phyloP scores from a whole-genome alignment of 805 yeast species.

The Spathaspora hagerdaliae region DNA sequence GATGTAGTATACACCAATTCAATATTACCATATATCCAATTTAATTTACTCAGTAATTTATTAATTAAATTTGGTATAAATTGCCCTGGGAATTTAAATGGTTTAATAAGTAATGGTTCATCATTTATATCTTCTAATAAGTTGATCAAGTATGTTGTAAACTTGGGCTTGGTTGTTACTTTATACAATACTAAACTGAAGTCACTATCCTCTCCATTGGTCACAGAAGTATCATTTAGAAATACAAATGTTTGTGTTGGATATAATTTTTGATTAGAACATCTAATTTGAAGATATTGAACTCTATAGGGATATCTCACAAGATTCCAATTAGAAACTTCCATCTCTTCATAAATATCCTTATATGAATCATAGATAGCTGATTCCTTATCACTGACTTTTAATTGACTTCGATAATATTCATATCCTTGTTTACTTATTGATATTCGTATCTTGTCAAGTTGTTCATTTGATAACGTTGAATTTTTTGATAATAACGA shows the following conservation, averaged over 20 bases:
- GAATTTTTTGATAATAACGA: slow-evolving; percentile 3
- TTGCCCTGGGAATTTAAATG: slow-evolving; percentile 1
- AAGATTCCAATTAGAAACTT: slow-evolving; percentile 2
- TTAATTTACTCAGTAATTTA: slow-evolving; percentile 3
- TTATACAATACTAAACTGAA: slow-evolving; percentile 3
- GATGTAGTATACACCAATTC: slow-evolving; percentile 3
- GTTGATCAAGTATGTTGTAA: slow-evolving; percentile 3
- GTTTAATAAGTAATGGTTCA: slow-evolving; percentile 7
- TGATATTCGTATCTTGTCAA: slow-evolving; percentile 6
- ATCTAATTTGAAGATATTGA: slow-evolving; percentile 8
- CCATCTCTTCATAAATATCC: slow-evolving; percentile 7
- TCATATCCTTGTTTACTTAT: slow-evolving; percentile 11
- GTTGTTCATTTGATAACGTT: slow-evolving; percentile 4
- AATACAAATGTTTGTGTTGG: slow-evolving; percentile 5
- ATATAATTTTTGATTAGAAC: slow-evolving; percentile 2
- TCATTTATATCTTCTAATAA: slow-evolving; percentile 8
- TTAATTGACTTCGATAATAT: slow-evolving; percentile 1
- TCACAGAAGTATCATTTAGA: not conserved
- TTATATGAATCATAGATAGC: slow-evolving; percentile 7
- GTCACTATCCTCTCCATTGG: not conserved
- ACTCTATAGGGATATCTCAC: not conserved
- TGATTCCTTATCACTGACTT: slow-evolving; percentile 4
- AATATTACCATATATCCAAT: not conserved
- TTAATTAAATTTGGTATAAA: slow-evolving; percentile 8
- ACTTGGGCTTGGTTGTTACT: not conserved